Evolutionary conservation across 305 asterid species (phyloP).

Genomic region (Nicotiana rustica): DNA sequence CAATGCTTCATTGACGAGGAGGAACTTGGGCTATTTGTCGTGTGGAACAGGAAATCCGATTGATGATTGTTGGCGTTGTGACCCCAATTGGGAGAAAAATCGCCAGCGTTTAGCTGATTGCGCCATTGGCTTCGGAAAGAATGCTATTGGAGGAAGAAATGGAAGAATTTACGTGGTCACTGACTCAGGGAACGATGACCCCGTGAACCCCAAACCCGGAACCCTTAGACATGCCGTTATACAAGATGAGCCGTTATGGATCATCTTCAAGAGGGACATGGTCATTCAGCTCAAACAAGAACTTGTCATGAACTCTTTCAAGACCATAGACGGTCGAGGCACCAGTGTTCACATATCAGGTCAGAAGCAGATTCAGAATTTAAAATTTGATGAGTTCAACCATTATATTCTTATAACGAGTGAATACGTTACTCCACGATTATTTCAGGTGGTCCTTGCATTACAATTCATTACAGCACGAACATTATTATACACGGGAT

Average conservation of each 20-base stretch:
- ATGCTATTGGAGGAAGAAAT: constrained; percentile 63
- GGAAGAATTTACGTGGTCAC: constrained; percentile 74
- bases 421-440: neutral
- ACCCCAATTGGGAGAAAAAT: constrained; percentile 51
- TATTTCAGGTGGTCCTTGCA: constrained; percentile 67
- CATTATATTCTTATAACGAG: neutral
- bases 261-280: constrained; percentile 70
- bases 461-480: constrained; percentile 58
- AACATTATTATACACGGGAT: constrained; percentile 79
- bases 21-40: constrained; percentile 60
- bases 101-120: constrained; percentile 82
- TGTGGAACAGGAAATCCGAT: constrained; percentile 67
- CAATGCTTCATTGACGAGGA: constrained; percentile 60
- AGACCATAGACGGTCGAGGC: constrained; percentile 82
- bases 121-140: constrained; percentile 78
- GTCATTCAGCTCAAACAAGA: constrained; percentile 65
- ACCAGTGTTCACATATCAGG: constrained; percentile 71
- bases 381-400: neutral
- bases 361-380: neutral
- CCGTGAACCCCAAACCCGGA: constrained; percentile 70
- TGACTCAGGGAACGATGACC: constrained; percentile 62
- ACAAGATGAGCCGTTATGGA: constrained; percentile 78
- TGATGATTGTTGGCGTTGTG: constrained; percentile 66
- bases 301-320: constrained; percentile 68
- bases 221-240: constrained; percentile 76